Conservation (phyloP, 371 early-diverging fungal species). For the Apophysomyces sp. region DNA sequence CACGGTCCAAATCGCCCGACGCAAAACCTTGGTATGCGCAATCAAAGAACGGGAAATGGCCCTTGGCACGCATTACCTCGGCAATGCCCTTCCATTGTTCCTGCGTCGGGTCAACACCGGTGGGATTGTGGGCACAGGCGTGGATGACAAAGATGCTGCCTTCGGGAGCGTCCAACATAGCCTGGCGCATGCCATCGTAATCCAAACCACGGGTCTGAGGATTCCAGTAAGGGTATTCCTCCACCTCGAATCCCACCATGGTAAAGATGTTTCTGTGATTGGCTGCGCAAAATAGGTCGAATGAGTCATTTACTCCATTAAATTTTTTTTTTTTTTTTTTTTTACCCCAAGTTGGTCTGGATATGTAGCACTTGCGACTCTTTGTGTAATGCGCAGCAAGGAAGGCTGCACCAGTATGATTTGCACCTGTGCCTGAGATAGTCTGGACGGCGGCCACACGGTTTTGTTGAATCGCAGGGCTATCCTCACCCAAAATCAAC, state of each 20-base stretch:
- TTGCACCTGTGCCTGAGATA: conserved; percentile 96
- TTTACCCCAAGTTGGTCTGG: conserved; percentile 96
- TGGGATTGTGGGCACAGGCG: conserved; percentile 73
- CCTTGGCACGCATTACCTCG: conserved; percentile 68
- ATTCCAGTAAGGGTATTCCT: conserved; percentile 91
- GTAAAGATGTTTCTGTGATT: conserved; percentile 90
- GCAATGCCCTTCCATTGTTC: conserved; percentile 94
- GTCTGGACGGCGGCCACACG: conserved; percentile 82
- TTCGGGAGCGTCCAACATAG: conserved; percentile 76
- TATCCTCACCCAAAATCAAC: conserved; percentile 83
- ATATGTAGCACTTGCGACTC: conserved; percentile 75
- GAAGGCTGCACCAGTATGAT: conserved; percentile 85
- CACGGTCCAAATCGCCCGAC: conserved; percentile 86
- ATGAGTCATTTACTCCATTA: neutral
- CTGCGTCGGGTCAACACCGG: conserved; percentile 92
- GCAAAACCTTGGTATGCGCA: conserved; percentile 98
- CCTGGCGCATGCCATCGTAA: conserved; percentile 70
- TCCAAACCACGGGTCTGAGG: conserved; percentile 75
- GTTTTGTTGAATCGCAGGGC: conserved; percentile 73
- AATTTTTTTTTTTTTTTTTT: neutral
- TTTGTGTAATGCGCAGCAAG: conserved; percentile 69
- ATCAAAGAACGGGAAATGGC: conserved; percentile 93
- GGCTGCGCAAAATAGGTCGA: too few species aligned
- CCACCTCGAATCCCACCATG: conserved; percentile 79
- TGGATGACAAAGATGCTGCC: conserved; percentile 66